Conservation (phyloP, 148 eudicot species). For the Heliosperma pusillum region DNA sequence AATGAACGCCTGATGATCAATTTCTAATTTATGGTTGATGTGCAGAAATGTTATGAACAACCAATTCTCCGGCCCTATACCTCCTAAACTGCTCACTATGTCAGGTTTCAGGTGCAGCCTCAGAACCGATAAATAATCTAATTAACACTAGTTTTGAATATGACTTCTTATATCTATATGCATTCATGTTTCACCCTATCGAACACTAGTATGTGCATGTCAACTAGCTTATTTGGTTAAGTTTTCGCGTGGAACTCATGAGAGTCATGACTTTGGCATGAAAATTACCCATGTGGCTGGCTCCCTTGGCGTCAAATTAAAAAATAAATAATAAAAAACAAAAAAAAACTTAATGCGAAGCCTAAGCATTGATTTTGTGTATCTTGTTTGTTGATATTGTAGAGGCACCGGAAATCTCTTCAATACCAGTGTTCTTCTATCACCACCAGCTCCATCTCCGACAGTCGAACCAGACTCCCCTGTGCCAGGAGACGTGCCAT, state of each 20-base stretch:
- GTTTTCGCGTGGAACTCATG: too few relatives aligned
- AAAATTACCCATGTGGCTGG: too few relatives aligned
- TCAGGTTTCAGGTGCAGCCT: conserved; percentile 74
- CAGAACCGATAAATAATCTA: not conserved
- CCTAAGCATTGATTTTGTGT: not conserved
- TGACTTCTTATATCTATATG: too few relatives aligned
- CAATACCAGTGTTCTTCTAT: conserved; percentile 60
- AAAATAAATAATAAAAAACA: too few relatives aligned
- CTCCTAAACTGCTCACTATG: conserved; percentile 54
- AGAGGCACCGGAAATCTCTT: conserved; percentile 85
- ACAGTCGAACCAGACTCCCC: conserved; percentile 45
- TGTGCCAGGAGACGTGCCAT: conserved; percentile 40
- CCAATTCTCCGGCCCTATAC: conserved; percentile 90
- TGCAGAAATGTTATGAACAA: conserved; percentile 80
- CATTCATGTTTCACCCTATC: too few relatives aligned
- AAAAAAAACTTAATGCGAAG: too few relatives aligned
- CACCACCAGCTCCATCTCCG: conserved; percentile 51
- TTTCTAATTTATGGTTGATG: conserved; percentile 15
- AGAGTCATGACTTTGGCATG: too few relatives aligned
- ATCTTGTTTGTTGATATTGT: conserved; percentile 25
- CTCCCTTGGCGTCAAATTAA: too few relatives aligned
- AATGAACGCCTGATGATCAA: conserved; percentile 8
- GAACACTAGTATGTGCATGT: too few relatives aligned
- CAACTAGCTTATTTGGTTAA: too few relatives aligned
- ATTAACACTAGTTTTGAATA: not conserved